These are phyloP conservation scores for Collybiopsis luxurians DNA, from an alignment of 768 basidiomycete genomes.

Conservation along the genomic window DNA sequence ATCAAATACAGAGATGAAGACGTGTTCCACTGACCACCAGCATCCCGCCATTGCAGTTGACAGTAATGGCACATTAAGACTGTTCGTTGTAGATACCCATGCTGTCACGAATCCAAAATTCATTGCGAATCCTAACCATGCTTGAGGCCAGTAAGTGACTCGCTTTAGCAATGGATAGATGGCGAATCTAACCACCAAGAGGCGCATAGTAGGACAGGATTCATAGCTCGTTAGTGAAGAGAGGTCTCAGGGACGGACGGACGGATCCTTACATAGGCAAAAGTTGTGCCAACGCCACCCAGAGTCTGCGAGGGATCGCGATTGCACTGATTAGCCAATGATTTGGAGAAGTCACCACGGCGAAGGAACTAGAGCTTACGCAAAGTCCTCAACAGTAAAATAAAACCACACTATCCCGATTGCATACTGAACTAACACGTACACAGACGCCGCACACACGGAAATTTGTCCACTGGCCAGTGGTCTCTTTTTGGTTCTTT, in stretches of 20 bases:
- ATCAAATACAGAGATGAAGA: neutral
- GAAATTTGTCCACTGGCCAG: conserved; percentile 49
- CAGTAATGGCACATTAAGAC: conserved; percentile 30
- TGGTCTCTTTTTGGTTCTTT: conserved; percentile 46
- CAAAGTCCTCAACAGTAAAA: conserved; percentile 24
- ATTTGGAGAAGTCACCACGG: neutral
- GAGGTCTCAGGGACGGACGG: neutral
- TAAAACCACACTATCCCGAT: conserved; percentile 39
- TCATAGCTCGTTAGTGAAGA: too few relatives aligned
- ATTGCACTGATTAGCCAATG: neutral
- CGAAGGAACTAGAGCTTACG: conserved; percentile 25
- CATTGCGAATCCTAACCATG: conserved; percentile 59
- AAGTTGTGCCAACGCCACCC: conserved; percentile 42
- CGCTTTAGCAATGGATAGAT: conserved; percentile 56
- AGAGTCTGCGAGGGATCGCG: conserved; percentile 26
- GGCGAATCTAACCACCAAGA: conserved; percentile 26
- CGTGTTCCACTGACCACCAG: conserved; percentile 39
- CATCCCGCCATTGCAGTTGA: conserved; percentile 34
- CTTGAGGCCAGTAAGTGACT: conserved; percentile 59
- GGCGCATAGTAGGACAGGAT: neutral
- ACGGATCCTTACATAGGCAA: conserved; percentile 37
- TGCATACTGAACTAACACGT: conserved; percentile 38
- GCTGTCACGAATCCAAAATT: conserved; percentile 51
- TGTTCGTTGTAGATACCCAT: conserved; percentile 40
- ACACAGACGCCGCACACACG: conserved; percentile 36